Percentiles rank a stretch among this genome's conserved stretches.
These are phyloP conservation scores for Penicillium polonicum DNA, from an alignment of 2,329 filamentous ascomycete species.

Conservation along the genomic window DNA sequence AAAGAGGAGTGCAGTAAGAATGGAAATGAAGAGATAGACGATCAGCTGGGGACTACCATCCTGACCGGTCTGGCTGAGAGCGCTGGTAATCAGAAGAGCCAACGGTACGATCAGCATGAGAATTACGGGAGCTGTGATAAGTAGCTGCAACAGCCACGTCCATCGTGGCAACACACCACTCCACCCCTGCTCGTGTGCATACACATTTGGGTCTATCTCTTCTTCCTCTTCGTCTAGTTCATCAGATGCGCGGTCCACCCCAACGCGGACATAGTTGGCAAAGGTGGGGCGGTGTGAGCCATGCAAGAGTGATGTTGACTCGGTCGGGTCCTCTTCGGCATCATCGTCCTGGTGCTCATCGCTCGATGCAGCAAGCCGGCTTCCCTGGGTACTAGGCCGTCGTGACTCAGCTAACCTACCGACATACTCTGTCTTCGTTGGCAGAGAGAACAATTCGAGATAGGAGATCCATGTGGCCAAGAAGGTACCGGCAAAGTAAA, in stretches of 20 bases:
- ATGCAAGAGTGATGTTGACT: constrained; percentile 58
- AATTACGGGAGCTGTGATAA: constrained; percentile 74
- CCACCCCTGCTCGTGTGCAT: constrained; percentile 79
- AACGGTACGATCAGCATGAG: constrained; percentile 76
- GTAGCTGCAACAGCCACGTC: constrained; percentile 84
- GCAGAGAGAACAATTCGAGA: constrained; percentile 75
- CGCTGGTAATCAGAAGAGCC: constrained; percentile 68
- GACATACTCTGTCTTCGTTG: constrained; percentile 68
- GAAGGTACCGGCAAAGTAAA: constrained; percentile 75
- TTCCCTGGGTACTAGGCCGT: constrained; percentile 38
- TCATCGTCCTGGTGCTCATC: constrained; percentile 37
- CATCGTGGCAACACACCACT: constrained; percentile 74
- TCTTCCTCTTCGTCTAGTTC: constrained; percentile 30
- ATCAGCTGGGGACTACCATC: constrained; percentile 74
- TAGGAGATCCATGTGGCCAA: constrained; percentile 72
- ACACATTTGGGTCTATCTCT: constrained; percentile 45
- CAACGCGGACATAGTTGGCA: constrained; percentile 50
- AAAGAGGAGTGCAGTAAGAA: constrained; percentile 68
- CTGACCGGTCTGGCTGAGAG: constrained; percentile 75
- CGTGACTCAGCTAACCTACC: constrained; percentile 51
- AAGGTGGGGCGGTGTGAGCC: constrained; percentile 54
- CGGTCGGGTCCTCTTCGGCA: constrained; percentile 47
- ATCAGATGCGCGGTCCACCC: constrained; percentile 28
- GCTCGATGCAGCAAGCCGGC: constrained; percentile 43
- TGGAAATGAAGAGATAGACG: constrained; percentile 69